Evolutionary conservation across 1,139 yeast genomes (phyloP), one percentile per base, ranked within the genome.

Genomic region (Scheffersomyces titani): DNA sequence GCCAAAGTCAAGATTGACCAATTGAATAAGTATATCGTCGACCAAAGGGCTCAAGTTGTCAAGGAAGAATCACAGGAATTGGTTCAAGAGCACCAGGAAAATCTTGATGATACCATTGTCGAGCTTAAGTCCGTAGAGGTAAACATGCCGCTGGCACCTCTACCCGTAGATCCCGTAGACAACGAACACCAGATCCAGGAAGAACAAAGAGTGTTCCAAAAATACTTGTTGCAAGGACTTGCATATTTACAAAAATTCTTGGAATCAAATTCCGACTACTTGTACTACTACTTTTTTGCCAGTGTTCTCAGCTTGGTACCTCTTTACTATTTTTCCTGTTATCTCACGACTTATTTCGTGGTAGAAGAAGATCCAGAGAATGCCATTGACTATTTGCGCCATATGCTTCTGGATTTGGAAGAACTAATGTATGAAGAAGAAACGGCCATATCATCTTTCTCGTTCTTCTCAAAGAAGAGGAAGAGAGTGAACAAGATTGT

Each of bases 1-100:
- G 70, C 70, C 19, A 65, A 60, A 49, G 56, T 56, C 44, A 65
- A 60, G 48, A 54, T 65, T 30, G 64, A 65, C n/a, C 65, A 63
- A 50, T 62, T 67, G 44, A 60, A 63, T 50, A 55, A 59, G 19
- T 67, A 61, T 52, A 60, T 68, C 20, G 44, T 55, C 16, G 55
- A 52, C 6, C 52, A 40, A 18, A 47, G 48, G 24, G 53, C 24
- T 18, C 20, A 16, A 6, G n/a, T 18, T 20, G 49, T 46, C n/a
- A 46, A 46, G n/a, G 49, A 20, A 19, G 22, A 46, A 19, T 16
- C 22, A 13, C 20, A 19, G 6, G 49, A 46, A 9, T 19, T 46
- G 18, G 22, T 19, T 19, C 18, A 20, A 46, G 49, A 46, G 9
- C 7, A 13, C 11, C 24, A 46, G 4, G 49, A 46, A 20, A 46